Conservation (phyloP, 345 rosid species). For the Salix koriyanagi region DNA sequence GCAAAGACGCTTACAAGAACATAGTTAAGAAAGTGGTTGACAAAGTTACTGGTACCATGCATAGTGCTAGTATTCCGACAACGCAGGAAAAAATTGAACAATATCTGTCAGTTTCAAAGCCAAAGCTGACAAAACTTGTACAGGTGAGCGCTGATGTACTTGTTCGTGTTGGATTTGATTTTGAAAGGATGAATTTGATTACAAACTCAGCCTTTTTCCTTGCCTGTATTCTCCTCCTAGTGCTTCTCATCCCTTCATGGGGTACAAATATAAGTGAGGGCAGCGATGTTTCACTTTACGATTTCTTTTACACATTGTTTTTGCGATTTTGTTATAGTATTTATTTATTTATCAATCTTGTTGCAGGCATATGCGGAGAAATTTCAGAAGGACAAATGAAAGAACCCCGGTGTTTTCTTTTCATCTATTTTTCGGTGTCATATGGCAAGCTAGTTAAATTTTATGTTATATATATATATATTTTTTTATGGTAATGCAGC, state of each 20-base stretch:
- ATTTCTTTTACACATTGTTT: background rate
- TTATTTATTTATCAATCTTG: background rate
- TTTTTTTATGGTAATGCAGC: slow-evolving; percentile 14
- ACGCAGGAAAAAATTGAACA: slow-evolving; percentile 88
- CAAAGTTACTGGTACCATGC: slow-evolving; percentile 77
- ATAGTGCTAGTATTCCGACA: slow-evolving; percentile 71
- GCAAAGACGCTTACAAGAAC: slow-evolving; percentile 85
- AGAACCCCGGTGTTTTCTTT: slow-evolving; percentile 8
- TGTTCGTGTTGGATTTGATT: background rate
- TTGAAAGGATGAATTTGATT: background rate
- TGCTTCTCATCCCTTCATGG: background rate
- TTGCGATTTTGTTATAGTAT: background rate
- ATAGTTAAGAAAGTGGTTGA: slow-evolving; percentile 95
- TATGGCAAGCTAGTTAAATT: slow-evolving; percentile 5
- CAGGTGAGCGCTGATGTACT: slow-evolving; percentile 50
- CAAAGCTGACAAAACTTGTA: slow-evolving; percentile 87
- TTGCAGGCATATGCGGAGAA: slow-evolving; percentile 61
- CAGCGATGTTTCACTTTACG: background rate
- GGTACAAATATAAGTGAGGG: background rate
- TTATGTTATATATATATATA: background rate
- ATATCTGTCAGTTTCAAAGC: slow-evolving; percentile 72
- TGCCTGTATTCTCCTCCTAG: background rate
- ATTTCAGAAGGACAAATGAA: slow-evolving; percentile 44
- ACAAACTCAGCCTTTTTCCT: background rate
- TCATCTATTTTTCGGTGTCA: background rate